Evolutionary conservation across 176 grass and related monocot species (phyloP).

Genomic region (Elaeis guineensis): DNA sequence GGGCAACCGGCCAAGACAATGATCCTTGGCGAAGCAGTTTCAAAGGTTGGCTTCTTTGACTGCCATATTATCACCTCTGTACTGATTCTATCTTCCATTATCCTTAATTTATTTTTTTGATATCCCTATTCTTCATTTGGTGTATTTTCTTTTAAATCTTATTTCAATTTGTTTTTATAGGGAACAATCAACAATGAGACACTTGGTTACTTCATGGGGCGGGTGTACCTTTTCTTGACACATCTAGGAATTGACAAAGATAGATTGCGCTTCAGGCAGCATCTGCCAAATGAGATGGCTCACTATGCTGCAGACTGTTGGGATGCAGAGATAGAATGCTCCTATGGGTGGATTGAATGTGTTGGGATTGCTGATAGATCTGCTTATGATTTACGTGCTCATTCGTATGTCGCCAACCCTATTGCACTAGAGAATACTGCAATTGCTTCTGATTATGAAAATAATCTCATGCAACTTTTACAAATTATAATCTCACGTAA

Average conservation of each 20-base stretch:
- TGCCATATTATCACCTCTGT: background rate
- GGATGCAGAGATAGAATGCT: constrained; percentile 85
- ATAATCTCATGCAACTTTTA: no score
- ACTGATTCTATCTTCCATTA: background rate
- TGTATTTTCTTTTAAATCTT: constrained; percentile 8
- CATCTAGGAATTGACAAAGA: constrained; percentile 56
- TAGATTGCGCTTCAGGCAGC: constrained; percentile 59
- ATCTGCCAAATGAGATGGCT: constrained; percentile 86
- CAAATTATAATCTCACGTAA: no score
- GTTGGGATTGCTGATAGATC: constrained; percentile 82
- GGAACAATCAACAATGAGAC: constrained; percentile 78
- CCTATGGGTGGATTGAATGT: constrained; percentile 80
- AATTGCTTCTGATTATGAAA: no score
- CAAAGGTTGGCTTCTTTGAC: constrained; percentile 32
- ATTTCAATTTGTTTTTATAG: constrained; percentile 22
- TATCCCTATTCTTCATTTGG: background rate
- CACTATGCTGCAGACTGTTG: constrained; percentile 84
- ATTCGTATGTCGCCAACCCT: constrained; percentile 33
- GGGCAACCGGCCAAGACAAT: constrained; percentile 45
- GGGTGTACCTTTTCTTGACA: constrained; percentile 77
- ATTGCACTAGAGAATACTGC: no score
- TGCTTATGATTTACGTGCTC: constrained; percentile 77
- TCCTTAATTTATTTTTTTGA: no score
- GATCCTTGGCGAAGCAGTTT: constrained; percentile 56
- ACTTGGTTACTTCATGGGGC: constrained; percentile 84